A percentile compares a stretch with the other conserved stretches of the same genome.
These are phyloP conservation scores for Fusarium tjaetaba DNA, from an alignment of 2,329 filamentous ascomycete species.

Conservation along the genomic window DNA sequence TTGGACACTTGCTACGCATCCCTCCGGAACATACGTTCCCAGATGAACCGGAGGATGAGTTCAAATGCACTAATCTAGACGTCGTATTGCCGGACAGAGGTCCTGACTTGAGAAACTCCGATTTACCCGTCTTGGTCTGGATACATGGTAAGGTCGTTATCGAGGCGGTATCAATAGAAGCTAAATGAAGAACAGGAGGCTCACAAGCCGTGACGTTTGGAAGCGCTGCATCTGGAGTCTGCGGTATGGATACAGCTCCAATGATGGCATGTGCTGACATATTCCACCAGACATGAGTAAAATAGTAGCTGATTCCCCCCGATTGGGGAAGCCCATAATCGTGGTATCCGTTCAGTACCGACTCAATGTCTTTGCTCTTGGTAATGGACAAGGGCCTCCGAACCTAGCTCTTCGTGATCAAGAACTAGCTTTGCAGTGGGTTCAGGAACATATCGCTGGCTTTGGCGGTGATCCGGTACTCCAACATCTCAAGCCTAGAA, in stretches of 20 bases:
- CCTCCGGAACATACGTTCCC: slow-evolving; percentile 44
- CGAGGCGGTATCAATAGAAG: no score
- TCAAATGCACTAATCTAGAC: slow-evolving; percentile 56
- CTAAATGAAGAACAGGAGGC: slow-evolving; percentile 45
- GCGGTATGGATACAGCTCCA: slow-evolving; percentile 45
- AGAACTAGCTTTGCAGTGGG: slow-evolving; percentile 47
- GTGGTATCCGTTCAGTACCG: slow-evolving; percentile 37
- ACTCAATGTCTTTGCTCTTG: slow-evolving; percentile 52
- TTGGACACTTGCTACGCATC: slow-evolving; percentile 55
- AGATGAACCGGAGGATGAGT: slow-evolving; percentile 52
- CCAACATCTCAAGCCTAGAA: background rate
- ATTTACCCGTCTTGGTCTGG: slow-evolving; percentile 56
- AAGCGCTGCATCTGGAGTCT: slow-evolving; percentile 53
- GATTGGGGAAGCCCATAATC: slow-evolving; percentile 32
- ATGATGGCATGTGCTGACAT: background rate
- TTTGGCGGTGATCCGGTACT: slow-evolving; percentile 46
- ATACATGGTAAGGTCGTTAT: no score
- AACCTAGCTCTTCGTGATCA: slow-evolving; percentile 53
- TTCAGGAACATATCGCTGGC: slow-evolving; percentile 33
- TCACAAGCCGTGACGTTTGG: slow-evolving; percentile 57
- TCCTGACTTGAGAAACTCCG: accelerated
- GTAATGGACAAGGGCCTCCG: slow-evolving; percentile 48
- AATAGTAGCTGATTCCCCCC: slow-evolving; percentile 50
- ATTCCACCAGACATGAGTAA: slow-evolving; percentile 16
- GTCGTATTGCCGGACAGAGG: slow-evolving; percentile 44